Conservation (phyloP, 371 early-diverging fungal genomes). For the Mucor irregularis region DNA sequence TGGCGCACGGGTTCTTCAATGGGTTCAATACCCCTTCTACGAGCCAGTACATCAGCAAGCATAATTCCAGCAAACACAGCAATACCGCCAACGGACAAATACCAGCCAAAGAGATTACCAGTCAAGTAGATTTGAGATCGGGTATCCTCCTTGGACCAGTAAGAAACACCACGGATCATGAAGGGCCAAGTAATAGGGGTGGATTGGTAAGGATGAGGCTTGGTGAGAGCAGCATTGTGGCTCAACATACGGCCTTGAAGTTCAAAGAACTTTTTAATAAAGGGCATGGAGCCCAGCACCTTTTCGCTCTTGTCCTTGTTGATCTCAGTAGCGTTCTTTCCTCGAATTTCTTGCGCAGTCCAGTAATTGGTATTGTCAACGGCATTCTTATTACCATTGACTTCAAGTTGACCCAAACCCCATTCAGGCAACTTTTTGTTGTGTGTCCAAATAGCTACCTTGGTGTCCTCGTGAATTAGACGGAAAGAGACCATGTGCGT, state of each 20-base stretch:
- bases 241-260: conserved; percentile 88
- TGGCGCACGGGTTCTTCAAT: conserved; percentile 60
- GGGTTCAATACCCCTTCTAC: conserved; percentile 72
- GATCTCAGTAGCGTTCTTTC: conserved; percentile 55
- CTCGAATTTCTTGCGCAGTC: conserved; percentile 70
- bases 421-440: conserved; percentile 85
- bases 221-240: conserved; percentile 89
- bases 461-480: conserved; percentile 78
- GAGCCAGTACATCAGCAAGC: conserved; percentile 66
- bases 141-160: conserved; percentile 79
- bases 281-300: conserved; percentile 56
- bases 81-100: conserved; percentile 60
- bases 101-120: conserved; percentile 97
- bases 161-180: conserved; percentile 87
- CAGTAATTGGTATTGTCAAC: conserved; percentile 76
- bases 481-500: conserved; percentile 65
- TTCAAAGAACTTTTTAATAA: conserved; percentile 86
- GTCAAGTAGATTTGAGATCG: conserved; percentile 93
- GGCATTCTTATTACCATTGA: conserved; percentile 94
- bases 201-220: conserved; percentile 92
- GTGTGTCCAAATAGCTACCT: conserved; percentile 82
- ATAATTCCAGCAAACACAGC: conserved; percentile 59
- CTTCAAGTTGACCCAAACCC: conserved; percentile 94
- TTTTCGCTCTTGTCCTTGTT: conserved; percentile 34
- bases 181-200: conserved; percentile 89